Conservation (phyloP, 306 rosid genomes). For the Prunus dulcis region DNA sequence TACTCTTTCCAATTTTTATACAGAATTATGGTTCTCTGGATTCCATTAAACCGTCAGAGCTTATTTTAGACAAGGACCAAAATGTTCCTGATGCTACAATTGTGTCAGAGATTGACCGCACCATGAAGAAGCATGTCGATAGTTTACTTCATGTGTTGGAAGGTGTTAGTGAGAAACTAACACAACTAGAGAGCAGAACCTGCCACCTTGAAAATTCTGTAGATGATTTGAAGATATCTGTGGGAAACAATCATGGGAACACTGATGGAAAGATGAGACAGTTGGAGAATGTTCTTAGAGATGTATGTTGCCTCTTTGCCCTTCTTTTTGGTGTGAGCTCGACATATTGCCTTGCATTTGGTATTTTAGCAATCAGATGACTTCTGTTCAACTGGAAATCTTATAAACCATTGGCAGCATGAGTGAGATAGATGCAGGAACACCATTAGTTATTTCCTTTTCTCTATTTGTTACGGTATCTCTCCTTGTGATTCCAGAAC, state of each 20-base stretch:
- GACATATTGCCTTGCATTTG: no score
- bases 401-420: not conserved
- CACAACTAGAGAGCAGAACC: slow-evolving; percentile 77
- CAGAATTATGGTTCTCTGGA: slow-evolving; percentile 76
- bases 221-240: slow-evolving; percentile 73
- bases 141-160: slow-evolving; percentile 70
- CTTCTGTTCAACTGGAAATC: not conserved
- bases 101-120: slow-evolving; percentile 70
- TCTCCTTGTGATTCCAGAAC: not conserved
- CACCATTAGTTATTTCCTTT: not conserved
- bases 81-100: slow-evolving; percentile 42
- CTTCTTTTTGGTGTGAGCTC: slow-evolving; percentile 11
- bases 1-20: slow-evolving; percentile 1
- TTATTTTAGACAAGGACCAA: slow-evolving; percentile 49
- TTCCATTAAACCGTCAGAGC: slow-evolving; percentile 59
- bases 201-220: slow-evolving; percentile 66
- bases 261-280: slow-evolving; percentile 82
- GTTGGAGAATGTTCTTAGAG: slow-evolving; percentile 73
- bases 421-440: not conserved
- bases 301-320: slow-evolving; percentile 42
- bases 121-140: slow-evolving; percentile 68
- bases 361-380: slow-evolving; percentile 1
- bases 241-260: slow-evolving; percentile 72
- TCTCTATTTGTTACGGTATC: not conserved
- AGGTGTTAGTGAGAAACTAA: slow-evolving; percentile 72